These are phyloP conservation scores for Nelumbo lutea DNA, from an alignment of 164 flowering plant species.

Conservation along the genomic window DNA sequence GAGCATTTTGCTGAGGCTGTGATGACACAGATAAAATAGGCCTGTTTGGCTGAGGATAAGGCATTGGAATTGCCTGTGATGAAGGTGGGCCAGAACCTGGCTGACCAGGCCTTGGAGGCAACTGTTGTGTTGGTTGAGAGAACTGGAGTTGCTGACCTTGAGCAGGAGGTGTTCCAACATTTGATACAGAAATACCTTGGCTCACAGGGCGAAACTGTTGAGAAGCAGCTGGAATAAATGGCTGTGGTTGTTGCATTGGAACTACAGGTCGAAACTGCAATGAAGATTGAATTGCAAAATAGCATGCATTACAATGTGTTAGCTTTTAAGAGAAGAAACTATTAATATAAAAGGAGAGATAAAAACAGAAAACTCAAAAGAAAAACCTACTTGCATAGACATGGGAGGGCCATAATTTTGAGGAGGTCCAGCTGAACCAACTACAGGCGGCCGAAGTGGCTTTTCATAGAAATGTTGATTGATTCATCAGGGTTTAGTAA, in stretches of 20 bases:
- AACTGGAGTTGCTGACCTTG: conserved; percentile 60
- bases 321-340: too few species aligned
- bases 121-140: conserved; percentile 72
- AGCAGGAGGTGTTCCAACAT: conserved; percentile 40
- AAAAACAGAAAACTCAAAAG: conserved; percentile 1
- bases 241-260: conserved; percentile 52
- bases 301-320: not conserved
- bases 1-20: conserved; percentile 45
- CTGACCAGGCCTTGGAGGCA: conserved; percentile 53
- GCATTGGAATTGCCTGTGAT: conserved; percentile 50
- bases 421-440: conserved; percentile 47
- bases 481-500: not conserved
- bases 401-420: conserved; percentile 52
- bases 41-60: conserved; percentile 48
- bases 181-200: conserved; percentile 37
- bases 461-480: conserved; percentile 14
- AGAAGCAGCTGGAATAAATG: conserved; percentile 39
- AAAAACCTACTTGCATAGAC: conserved; percentile 48
- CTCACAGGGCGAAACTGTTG: conserved; percentile 67
- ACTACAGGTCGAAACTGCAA: conserved; percentile 69
- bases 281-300: conserved; percentile 2
- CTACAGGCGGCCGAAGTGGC: conserved; percentile 56
- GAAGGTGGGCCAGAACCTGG: conserved; percentile 52
- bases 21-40: conserved; percentile 41
- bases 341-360: not conserved